These are phyloP conservation scores for Hypoxylon sp. DNA, from an alignment of 2,329 filamentous ascomycete genomes.

Conservation along the genomic window DNA sequence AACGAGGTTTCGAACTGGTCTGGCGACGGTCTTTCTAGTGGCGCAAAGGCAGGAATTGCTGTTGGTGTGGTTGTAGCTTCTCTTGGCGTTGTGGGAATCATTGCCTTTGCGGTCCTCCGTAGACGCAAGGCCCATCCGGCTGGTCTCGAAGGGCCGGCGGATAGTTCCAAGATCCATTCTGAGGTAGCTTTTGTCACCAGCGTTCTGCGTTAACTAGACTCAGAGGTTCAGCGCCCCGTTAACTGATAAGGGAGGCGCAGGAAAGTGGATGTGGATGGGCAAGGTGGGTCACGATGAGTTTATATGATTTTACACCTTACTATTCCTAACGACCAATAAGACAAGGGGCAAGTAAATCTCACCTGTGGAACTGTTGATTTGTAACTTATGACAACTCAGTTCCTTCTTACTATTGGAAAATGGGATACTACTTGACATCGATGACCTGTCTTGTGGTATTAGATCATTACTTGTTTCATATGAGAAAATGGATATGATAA, in stretches of 20 bases:
- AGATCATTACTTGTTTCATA: too few species aligned
- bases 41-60: constrained; percentile 54
- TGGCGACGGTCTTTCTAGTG: constrained; percentile 48
- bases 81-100: constrained; percentile 45
- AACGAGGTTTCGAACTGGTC: constrained; percentile 22
- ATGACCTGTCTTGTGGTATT: too few species aligned
- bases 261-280: neutral
- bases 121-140: constrained; percentile 26
- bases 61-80: constrained; percentile 52
- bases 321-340: neutral
- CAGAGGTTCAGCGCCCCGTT: neutral
- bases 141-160: constrained; percentile 26
- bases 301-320: constrained; percentile 8
- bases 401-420: too few species aligned
- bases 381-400: too few species aligned
- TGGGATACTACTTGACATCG: too few species aligned
- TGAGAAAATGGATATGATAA: too few species aligned
- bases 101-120: constrained; percentile 49
- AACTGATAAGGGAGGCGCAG: neutral
- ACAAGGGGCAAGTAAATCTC: constrained; percentile 8
- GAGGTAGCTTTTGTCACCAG: constrained; percentile 41
- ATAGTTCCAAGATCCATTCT: constrained; percentile 28
- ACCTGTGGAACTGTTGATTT: neutral
- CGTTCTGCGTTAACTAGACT: constrained; percentile 23
- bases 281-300: neutral